Evolutionary conservation across 2,329 filamentous ascomycete species (phyloP).

Genomic region (Pseudogymnoascus pannorum): DNA sequence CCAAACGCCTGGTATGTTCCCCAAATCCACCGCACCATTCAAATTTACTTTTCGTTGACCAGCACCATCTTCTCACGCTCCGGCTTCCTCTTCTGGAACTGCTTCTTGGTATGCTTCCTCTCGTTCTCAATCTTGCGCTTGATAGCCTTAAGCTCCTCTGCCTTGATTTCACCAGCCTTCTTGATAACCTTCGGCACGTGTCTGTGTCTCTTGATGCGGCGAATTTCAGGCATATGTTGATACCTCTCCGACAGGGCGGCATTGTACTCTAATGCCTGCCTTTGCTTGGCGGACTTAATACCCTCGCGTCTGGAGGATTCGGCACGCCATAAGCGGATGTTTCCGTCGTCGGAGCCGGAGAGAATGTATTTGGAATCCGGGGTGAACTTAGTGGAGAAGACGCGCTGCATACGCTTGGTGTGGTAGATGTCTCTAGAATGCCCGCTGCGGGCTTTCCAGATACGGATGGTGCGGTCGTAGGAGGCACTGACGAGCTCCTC

Average conservation of each 20-base stretch:
- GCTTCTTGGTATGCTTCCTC: slow-evolving; percentile 81
- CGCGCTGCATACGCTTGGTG: slow-evolving; percentile 95
- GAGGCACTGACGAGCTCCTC: slow-evolving; percentile 86
- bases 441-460: slow-evolving; percentile 75
- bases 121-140: slow-evolving; percentile 93
- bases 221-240: slow-evolving; percentile 92
- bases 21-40: slow-evolving; percentile 12
- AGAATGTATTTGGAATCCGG: slow-evolving; percentile 86
- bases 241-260: slow-evolving; percentile 75
- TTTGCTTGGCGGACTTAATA: slow-evolving; percentile 75
- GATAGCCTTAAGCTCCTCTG: slow-evolving; percentile 76
- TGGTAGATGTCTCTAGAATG: slow-evolving; percentile 92
- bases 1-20: slow-evolving; percentile 9
- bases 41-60: slow-evolving; percentile 50
- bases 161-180: slow-evolving; percentile 94
- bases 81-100: slow-evolving; percentile 61
- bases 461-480: slow-evolving; percentile 79
- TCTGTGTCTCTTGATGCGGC: slow-evolving; percentile 81
- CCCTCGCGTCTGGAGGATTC: slow-evolving; percentile 77
- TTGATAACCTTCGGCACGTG: slow-evolving; percentile 90
- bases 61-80: slow-evolving; percentile 93
- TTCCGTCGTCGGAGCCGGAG: slow-evolving; percentile 88
- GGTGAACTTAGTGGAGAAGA: slow-evolving; percentile 78
- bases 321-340: slow-evolving; percentile 81
- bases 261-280: slow-evolving; percentile 88